Conservation (phyloP, 116 monocot genomes). For the Phalaenopsis hybrid region DNA sequence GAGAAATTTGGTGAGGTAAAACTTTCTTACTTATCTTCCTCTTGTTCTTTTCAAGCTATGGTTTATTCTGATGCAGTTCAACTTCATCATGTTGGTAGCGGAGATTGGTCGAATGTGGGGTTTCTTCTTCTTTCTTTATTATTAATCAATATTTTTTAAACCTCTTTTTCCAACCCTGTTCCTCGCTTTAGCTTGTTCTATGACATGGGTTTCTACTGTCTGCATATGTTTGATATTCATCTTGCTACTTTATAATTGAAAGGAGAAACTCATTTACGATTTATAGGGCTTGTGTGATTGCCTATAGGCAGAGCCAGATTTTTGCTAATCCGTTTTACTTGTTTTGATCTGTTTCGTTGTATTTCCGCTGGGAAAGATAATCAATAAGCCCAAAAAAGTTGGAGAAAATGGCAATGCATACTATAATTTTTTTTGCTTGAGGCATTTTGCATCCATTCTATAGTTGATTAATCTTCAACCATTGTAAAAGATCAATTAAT, state of each 20-base stretch:
- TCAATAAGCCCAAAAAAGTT: not conserved
- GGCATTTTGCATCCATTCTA: not conserved
- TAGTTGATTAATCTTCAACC: not conserved
- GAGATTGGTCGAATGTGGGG: too few relatives aligned
- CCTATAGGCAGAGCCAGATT: not conserved
- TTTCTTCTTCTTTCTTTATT: too few relatives aligned
- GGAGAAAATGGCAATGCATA: not conserved
- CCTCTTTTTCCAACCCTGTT: not conserved
- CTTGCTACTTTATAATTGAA: not conserved
- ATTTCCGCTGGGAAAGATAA: not conserved
- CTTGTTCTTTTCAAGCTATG: not conserved
- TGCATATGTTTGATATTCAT: not conserved
- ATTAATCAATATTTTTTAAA: too few relatives aligned
- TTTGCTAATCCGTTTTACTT: not conserved
- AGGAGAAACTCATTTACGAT: not conserved
- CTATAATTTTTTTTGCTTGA: not conserved
- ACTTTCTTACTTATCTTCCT: not conserved
- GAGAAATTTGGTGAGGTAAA: slow-evolving; percentile 87
- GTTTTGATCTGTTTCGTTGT: slow-evolving; percentile 2
- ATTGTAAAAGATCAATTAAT: not conserved
- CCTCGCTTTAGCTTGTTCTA: not conserved
- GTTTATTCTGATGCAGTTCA: not conserved
- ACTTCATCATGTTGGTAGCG: too few relatives aligned
- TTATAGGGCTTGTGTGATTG: not conserved
- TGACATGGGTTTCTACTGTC: not conserved